Conservation (phyloP, 2,329 filamentous ascomycete genomes). For the Endocalyx cinctus region DNA sequence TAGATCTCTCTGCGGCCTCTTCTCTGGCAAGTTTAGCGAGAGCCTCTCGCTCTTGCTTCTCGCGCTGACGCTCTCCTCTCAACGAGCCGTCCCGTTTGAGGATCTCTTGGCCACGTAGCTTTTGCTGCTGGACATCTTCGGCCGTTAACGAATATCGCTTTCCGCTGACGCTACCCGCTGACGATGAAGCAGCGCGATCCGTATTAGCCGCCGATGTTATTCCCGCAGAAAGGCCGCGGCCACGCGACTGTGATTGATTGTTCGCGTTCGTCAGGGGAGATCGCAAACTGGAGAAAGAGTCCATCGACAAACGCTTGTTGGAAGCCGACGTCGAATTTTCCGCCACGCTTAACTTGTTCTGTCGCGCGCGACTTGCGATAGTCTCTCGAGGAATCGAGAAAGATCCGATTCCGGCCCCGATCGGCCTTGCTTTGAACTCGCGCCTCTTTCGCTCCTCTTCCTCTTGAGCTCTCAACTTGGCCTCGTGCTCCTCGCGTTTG, state of each 20-base stretch:
- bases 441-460: conserved; percentile 56
- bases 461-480: conserved; percentile 50
- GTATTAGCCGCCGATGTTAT: conserved; percentile 8
- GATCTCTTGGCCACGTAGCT: conserved; percentile 49
- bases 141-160: conserved; percentile 45
- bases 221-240: conserved; percentile 17
- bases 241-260: conserved; percentile 23
- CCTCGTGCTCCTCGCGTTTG: conserved; percentile 49
- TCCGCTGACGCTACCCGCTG: conserved; percentile 38
- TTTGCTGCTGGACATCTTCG: conserved; percentile 48
- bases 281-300: conserved; percentile 20
- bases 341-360: conserved; percentile 32
- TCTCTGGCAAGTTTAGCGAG: conserved; percentile 51
- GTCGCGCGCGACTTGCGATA: conserved; percentile 51
- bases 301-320: conserved; percentile 25
- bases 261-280: conserved; percentile 25
- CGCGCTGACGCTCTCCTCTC: conserved; percentile 44
- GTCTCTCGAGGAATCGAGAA: conserved; percentile 50
- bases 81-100: conserved; percentile 47
- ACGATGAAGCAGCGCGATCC: conserved; percentile 41
- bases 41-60: conserved; percentile 50
- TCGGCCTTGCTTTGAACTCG: conserved; percentile 60
- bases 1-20: conserved; percentile 57
- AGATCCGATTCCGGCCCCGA: conserved; percentile 40
- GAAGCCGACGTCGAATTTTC: conserved; percentile 20